Evolutionary conservation across 345 rosid species (phyloP).

Genomic region (Eucalyptus viminalis): DNA sequence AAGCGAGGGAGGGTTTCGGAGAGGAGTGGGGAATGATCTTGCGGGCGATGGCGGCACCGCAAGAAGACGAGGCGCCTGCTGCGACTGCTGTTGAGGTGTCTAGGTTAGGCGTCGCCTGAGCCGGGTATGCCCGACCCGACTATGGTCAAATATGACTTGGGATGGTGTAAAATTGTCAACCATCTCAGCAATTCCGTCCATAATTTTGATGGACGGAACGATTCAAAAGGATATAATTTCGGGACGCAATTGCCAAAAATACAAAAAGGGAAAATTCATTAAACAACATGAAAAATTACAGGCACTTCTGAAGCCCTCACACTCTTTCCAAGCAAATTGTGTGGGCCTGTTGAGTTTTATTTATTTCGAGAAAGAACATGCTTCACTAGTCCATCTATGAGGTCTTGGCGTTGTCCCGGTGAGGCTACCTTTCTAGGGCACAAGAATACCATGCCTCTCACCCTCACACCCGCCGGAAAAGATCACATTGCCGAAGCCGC

Average conservation of each 20-base stretch:
- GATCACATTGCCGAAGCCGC: background rate
- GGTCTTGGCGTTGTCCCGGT: background rate
- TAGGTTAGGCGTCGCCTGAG: background rate
- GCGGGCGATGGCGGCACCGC: constrained; percentile 10
- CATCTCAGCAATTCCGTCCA: background rate
- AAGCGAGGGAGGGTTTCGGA: background rate
- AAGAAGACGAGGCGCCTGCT: constrained; percentile 22
- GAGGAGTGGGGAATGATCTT: background rate
- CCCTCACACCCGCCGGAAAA: background rate
- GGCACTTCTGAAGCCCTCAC: background rate
- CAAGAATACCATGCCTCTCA: background rate
- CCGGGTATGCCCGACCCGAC: background rate
- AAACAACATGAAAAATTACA: background rate
- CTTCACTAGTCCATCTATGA: background rate
- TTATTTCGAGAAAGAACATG: background rate
- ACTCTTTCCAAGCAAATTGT: background rate
- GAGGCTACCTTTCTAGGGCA: background rate
- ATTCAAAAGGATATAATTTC: background rate
- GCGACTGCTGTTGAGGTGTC: background rate
- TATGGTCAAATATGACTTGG: background rate
- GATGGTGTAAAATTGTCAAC: background rate
- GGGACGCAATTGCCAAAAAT: background rate
- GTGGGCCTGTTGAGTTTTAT: background rate
- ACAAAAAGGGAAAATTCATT: background rate
- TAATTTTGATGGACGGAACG: background rate